These are phyloP conservation scores for Aureobasidium sp. DNA, from an alignment of 2,329 filamentous ascomycete genomes.

Conservation along the genomic window DNA sequence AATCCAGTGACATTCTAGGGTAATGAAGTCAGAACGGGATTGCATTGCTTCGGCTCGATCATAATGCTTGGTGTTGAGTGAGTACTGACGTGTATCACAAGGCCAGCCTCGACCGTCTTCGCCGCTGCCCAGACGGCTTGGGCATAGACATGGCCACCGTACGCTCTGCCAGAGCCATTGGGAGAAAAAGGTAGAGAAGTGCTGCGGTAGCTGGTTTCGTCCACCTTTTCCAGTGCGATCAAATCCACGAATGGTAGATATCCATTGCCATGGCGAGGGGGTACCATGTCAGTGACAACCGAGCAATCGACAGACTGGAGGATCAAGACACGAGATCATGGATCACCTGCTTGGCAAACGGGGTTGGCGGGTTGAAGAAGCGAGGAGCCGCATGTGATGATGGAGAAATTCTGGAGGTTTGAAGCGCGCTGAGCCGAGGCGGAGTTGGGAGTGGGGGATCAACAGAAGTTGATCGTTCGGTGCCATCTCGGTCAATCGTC, in stretches of 20 bases:
- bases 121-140: conserved; percentile 49
- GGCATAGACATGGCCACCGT: conserved; percentile 50
- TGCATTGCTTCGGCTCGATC: neutral
- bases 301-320: neutral
- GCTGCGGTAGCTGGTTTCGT: conserved; percentile 32
- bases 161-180: conserved; percentile 35
- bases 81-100: conserved; percentile 41
- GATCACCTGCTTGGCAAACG: neutral
- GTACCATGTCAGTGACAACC: conserved; percentile 3
- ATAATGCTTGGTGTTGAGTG: neutral
- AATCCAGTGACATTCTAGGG: conserved; percentile 44
- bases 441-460: neutral
- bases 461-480: neutral
- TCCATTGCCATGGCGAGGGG: conserved; percentile 20
- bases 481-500: neutral
- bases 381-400: neutral
- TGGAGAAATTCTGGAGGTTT: neutral
- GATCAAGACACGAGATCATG: neutral
- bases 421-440: neutral
- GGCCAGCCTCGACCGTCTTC: conserved; percentile 42
- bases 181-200: conserved; percentile 36
- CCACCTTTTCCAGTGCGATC: conserved; percentile 33
- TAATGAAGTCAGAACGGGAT: conserved; percentile 13
- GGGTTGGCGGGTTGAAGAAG: neutral
- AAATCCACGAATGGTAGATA: conserved; percentile 33